These are phyloP conservation scores for Gaillardinia entomophila DNA, from an alignment of 805 yeast genomes.

Conservation along the genomic window DNA sequence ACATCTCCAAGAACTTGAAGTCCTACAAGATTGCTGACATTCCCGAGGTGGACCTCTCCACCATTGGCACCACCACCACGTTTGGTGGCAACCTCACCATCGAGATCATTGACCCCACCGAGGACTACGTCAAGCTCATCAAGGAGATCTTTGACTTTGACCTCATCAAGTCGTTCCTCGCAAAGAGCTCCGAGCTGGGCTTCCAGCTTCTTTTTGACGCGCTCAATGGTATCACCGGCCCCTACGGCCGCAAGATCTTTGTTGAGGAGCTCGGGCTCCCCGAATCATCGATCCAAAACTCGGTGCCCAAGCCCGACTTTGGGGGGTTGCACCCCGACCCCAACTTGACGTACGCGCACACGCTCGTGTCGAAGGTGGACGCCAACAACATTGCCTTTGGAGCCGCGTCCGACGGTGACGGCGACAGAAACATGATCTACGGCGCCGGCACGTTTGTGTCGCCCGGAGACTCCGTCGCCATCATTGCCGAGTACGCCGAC, in stretches of 20 bases:
- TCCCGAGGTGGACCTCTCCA: slow-evolving; percentile 58
- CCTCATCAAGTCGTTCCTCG: slow-evolving; percentile 67
- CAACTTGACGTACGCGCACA: slow-evolving; percentile 86
- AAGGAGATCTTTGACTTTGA: slow-evolving; percentile 85
- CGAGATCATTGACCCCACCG: slow-evolving; percentile 78
- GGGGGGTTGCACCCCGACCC: slow-evolving; percentile 99
- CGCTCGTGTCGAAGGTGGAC: slow-evolving; percentile 86
- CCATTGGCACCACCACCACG: slow-evolving; percentile 45
- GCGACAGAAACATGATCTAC: slow-evolving; percentile 97
- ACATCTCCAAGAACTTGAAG: slow-evolving; percentile 51
- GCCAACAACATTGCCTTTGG: slow-evolving; percentile 79
- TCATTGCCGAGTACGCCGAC: slow-evolving; percentile 88
- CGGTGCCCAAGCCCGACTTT: slow-evolving; percentile 76
- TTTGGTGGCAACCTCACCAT: slow-evolving; percentile 54
- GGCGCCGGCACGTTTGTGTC: slow-evolving; percentile 93
- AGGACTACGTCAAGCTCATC: slow-evolving; percentile 71
- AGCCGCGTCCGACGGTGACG: slow-evolving; percentile 99
- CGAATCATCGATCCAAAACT: slow-evolving; percentile 67
- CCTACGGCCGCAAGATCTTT: slow-evolving; percentile 83
- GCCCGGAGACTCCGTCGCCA: slow-evolving; percentile 98
- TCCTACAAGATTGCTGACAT: slow-evolving; percentile 59
- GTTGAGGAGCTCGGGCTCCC: slow-evolving; percentile 81
- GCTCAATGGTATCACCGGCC: slow-evolving; percentile 94
- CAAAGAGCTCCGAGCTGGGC: slow-evolving; percentile 38
- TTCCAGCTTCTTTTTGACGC: slow-evolving; percentile 84